These are phyloP conservation scores for Kalanchoe fedtschenkoi DNA, from an alignment of 164 flowering plant genomes.

Conservation along the genomic window DNA sequence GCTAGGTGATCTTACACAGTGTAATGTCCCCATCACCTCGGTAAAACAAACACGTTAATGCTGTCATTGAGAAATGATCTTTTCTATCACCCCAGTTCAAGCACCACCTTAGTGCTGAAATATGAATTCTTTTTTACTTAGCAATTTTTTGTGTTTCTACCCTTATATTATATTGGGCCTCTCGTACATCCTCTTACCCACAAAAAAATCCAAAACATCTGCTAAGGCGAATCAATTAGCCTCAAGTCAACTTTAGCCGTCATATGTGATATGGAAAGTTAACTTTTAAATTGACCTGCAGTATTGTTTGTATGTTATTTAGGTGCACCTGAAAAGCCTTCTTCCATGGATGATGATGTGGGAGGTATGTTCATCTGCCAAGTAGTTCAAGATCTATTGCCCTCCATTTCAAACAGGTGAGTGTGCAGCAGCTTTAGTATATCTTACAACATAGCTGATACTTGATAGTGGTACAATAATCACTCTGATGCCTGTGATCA, in stretches of 20 bases:
- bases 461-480: neutral
- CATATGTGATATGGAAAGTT: neutral
- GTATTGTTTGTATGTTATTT: neutral
- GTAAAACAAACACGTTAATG: no score
- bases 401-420: conserved; percentile 26
- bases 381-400: conserved; percentile 20
- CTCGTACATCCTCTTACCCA: no score
- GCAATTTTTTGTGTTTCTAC: no score
- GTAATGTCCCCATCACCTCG: no score
- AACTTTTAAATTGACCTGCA: neutral
- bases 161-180: no score
- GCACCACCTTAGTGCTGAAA: no score
- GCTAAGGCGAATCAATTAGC: no score
- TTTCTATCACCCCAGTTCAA: no score
- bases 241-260: neutral
- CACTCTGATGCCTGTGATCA: neutral
- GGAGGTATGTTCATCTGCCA: conserved; percentile 11
- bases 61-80: no score
- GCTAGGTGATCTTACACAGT: no score
- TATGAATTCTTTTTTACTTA: no score
- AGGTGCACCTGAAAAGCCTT: conserved; percentile 8
- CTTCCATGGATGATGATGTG: conserved; percentile 1
- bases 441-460: neutral
- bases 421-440: neutral
- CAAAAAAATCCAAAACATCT: no score